Conservation (phyloP, 305 asterid genomes). For the Solanum aculeatissimum region DNA sequence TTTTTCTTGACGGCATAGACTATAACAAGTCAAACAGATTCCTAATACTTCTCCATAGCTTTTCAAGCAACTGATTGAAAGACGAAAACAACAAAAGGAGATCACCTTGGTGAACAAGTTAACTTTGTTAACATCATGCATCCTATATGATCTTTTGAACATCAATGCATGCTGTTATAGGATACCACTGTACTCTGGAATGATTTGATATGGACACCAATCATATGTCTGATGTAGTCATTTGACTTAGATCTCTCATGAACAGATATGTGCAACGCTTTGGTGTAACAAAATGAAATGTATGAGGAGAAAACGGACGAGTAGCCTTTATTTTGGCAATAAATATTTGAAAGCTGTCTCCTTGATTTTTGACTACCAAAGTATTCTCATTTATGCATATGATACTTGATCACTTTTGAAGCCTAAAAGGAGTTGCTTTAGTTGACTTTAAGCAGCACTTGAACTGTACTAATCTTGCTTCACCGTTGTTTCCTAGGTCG, state of each 20-base stretch:
- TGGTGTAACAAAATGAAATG: neutral
- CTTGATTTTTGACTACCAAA: neutral
- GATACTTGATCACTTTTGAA: neutral
- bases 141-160: neutral
- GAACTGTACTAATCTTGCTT: neutral
- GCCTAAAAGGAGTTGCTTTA: neutral
- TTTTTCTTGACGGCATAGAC: neutral
- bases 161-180: neutral
- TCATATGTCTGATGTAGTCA: neutral
- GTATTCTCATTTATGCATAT: neutral
- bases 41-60: neutral
- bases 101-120: neutral
- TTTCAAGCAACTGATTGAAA: neutral
- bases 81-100: neutral
- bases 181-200: neutral
- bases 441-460: neutral
- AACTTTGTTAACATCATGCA: neutral
- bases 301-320: neutral
- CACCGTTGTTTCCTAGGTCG: constrained; percentile 20
- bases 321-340: neutral
- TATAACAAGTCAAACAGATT: neutral
- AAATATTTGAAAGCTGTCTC: neutral
- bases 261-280: neutral
- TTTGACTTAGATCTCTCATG: neutral
- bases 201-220: neutral